Evolutionary conservation across 805 yeast species (phyloP).

Genomic region (Vanderwaltozyma tropicalis): DNA sequence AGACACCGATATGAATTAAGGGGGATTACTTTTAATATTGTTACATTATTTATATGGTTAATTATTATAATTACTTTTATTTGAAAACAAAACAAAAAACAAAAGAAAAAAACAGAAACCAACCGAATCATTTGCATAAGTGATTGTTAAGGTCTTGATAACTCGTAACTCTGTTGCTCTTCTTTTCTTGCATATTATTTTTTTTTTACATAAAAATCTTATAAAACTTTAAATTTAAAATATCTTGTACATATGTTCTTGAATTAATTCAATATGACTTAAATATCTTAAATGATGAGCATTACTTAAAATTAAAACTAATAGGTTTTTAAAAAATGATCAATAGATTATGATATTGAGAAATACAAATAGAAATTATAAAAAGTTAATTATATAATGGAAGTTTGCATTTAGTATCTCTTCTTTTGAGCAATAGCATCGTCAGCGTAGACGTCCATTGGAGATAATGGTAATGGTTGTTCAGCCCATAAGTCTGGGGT

Average conservation of each 20-base stretch:
- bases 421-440: conserved; percentile 68
- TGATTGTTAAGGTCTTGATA: conserved; percentile 11
- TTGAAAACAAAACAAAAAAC: background rate
- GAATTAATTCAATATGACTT: no score
- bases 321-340: background rate
- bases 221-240: no score
- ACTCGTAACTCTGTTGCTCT: background rate
- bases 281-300: no score
- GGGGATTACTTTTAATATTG: background rate
- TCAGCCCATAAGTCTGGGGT: conserved; percentile 98
- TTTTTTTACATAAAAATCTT: background rate
- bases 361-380: background rate
- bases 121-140: conserved; percentile 19
- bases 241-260: no score
- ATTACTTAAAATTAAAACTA: background rate
- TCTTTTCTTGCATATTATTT: background rate
- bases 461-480: conserved; percentile 76
- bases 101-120: conserved; percentile 9
- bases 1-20: conserved; percentile 22
- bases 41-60: background rate
- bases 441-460: conserved; percentile 89
- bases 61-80: background rate
- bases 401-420: conserved; percentile 46
- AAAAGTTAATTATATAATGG: background rate
- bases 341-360: background rate